Evolutionary conservation across 805 yeast species (phyloP), one percentile per base, ranked within the genome.

Genomic region (Cyberlindnera samutprakarnensis): DNA sequence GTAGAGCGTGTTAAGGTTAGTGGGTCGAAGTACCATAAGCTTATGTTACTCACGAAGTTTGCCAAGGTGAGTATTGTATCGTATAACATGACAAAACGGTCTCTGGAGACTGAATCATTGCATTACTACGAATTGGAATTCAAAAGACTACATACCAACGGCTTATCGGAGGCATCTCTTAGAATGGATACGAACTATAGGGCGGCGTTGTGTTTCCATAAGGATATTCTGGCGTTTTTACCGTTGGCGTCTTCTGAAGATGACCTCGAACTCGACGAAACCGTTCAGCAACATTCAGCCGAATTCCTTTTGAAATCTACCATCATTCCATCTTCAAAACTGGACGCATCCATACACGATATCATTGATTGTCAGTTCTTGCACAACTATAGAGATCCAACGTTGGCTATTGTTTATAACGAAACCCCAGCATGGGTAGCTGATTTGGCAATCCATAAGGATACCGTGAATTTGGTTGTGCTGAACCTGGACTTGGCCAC

Each of bases 71-170:
- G 94, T 1, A 57, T 88, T 13, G 56, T 90, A 18, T 66, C 68
- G 34, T 92, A 94, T 84, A 79, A 86, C 46, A 53, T 56, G 4
- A 54, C 48, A 4, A 51, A 46, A n/a, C 64, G 73, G 41, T 46
- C 69, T 1, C 62, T 90, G n/a, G 62, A 69, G 17, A 84, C 96
- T 0, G 68, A 75, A 1, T 82, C 95, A 31, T 61, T 92, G 31
- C 98, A 92, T 58, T 86, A 72, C 52, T 92, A 88, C 54, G 96
- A 90, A 46, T 71, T 74, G 27, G 72, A 73, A 17, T 62, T 86
- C 31, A 68, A 68, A 25, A 62, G 66, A 21, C 47, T 66, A 9
- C 66, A 76, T 2, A 59, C 67, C 29, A 74, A 67, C 32, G 56
- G 56, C 15, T 44, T 55, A 18, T 30, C 32, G 6, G 36, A 60